These are phyloP conservation scores for Choanephora cucurbitarum DNA, from an alignment of 371 early-diverging fungal genomes.

Conservation along the genomic window DNA sequence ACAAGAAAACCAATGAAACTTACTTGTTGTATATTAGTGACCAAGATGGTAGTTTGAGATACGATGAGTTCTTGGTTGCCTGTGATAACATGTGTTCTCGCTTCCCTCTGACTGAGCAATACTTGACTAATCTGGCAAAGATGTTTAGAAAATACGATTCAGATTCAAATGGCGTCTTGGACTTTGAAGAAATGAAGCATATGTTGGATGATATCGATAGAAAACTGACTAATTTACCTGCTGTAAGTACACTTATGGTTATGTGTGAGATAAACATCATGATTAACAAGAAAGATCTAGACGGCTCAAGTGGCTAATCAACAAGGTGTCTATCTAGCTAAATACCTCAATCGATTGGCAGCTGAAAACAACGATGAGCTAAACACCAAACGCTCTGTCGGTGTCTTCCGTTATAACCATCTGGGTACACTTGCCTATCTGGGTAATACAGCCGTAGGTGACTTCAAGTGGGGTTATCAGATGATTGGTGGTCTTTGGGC, in stretches of 20 bases:
- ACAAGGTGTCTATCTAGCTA: conserved; percentile 74
- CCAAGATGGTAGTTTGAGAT: conserved; percentile 47
- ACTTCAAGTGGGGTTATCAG: conserved; percentile 56
- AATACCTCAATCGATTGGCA: conserved; percentile 47
- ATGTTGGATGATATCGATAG: conserved; percentile 66
- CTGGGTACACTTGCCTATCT: conserved; percentile 82
- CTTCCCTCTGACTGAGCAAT: conserved; percentile 59
- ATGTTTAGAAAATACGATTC: conserved; percentile 64
- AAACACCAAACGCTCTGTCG: conserved; percentile 13
- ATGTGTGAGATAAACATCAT: not conserved
- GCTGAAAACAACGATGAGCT: conserved; percentile 8
- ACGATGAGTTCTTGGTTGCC: conserved; percentile 17
- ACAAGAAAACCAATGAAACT: not conserved
- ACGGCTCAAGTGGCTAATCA: conserved; percentile 92
- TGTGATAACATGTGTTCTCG: conserved; percentile 33
- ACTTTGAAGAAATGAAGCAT: conserved; percentile 59
- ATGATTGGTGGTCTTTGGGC: conserved; percentile 64
- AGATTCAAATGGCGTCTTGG: conserved; percentile 60
- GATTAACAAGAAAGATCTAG: conserved; percentile 21
- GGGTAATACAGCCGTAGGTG: conserved; percentile 75
- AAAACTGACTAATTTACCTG: conserved; percentile 74
- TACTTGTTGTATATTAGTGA: conserved; percentile 25
- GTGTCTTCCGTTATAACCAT: conserved; percentile 73
- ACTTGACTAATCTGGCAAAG: conserved; percentile 48
- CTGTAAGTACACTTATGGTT: conserved; percentile 42